Evolutionary conservation across 1,284 basidiomycete genomes (phyloP), one percentile per base, ranked within the genome.

Genomic region (Apiotrichum gamsii): DNA sequence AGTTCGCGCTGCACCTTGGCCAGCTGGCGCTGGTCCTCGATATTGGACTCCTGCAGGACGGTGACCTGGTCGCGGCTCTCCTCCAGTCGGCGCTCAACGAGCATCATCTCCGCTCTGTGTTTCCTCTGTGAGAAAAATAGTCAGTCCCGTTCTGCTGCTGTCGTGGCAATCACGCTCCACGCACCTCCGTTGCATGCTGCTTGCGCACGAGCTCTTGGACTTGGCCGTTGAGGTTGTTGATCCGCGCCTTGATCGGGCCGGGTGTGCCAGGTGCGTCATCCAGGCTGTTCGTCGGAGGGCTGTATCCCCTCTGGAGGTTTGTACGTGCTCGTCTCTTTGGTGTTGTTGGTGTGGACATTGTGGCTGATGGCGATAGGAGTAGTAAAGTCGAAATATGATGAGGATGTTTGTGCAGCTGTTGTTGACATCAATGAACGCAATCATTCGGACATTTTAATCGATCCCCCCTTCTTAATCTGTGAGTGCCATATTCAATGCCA

Each of bases 141-240:
- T 39, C n/a, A 25, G 14, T 23, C 15, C n/a, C 15, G n/a, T 10
- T 24, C 5, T 25, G 16, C 8, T 8, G 11, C 8, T 3, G 36
- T 4, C 20, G 13, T 14, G 8, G 3, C 23, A 16, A 15, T 5
- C 20, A 14, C 13, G 19, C 37, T 18, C 23, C 6, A 42, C 64
- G 20, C 47, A 64, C 62, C 49, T 61, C 58, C 8, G 49, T 32
- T 3, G 49, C 46, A 36, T 67, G 62, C 10, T 58, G 52, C 44
- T 63, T 59, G 19, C 65, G 43, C 15, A 69, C 64, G 8, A 69
- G 47, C 49, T 67, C 62, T 30, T 56, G 47, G 5, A 67, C 58
- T 35, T 67, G 65, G 9, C 49, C 51, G 15, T 58, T 49, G 13
- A 66, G 55, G 33, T 61, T 53, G 41, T 56, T 57, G 40, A 67